Conservation (phyloP, 352 stramenopile species). For the Globisporangium megalacanthum region DNA sequence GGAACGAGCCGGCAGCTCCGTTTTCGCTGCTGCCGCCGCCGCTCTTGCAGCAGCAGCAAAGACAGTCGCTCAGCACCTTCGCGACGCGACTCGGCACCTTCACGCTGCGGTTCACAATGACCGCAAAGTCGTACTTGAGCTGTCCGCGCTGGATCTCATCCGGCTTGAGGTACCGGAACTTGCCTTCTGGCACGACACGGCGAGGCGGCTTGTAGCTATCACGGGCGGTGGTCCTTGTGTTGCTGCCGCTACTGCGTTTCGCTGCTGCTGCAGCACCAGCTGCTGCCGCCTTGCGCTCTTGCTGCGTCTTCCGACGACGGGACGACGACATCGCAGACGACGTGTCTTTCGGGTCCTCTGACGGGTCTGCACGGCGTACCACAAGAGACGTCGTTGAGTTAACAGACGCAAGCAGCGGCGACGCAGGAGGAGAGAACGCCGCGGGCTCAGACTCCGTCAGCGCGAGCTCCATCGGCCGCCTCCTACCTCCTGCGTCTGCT, state of each 20-base stretch:
- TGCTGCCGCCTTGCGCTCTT: constrained; percentile 10
- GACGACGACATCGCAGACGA: neutral
- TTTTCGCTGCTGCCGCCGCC: constrained; percentile 5
- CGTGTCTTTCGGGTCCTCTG: constrained; percentile 18
- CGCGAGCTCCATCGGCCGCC: neutral
- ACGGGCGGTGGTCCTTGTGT: neutral
- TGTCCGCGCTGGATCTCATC: constrained; percentile 64
- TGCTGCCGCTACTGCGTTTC: constrained; percentile 3
- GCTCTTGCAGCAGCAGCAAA: constrained; percentile 34
- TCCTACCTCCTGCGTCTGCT: neutral
- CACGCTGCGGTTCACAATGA: constrained; percentile 74
- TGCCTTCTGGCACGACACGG: constrained; percentile 22
- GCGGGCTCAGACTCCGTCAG: too few relatives aligned
- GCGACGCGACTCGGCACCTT: constrained; percentile 28
- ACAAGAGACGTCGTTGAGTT: constrained; percentile 68
- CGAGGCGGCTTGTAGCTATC: constrained; percentile 25
- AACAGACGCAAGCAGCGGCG: constrained; percentile 17
- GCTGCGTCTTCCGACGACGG: constrained; percentile 12
- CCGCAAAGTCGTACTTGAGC: constrained; percentile 69
- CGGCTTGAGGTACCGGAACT: constrained; percentile 79
- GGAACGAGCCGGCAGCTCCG: constrained; percentile 14
- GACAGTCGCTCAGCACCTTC: constrained; percentile 18
- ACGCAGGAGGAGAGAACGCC: neutral
- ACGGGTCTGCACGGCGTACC: constrained; percentile 21
- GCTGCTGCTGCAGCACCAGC: neutral